Base-by-base conservation (phyloP, 2,329 filamentous ascomycete genomes). In the Drechslerella coelobrocha region DNA sequence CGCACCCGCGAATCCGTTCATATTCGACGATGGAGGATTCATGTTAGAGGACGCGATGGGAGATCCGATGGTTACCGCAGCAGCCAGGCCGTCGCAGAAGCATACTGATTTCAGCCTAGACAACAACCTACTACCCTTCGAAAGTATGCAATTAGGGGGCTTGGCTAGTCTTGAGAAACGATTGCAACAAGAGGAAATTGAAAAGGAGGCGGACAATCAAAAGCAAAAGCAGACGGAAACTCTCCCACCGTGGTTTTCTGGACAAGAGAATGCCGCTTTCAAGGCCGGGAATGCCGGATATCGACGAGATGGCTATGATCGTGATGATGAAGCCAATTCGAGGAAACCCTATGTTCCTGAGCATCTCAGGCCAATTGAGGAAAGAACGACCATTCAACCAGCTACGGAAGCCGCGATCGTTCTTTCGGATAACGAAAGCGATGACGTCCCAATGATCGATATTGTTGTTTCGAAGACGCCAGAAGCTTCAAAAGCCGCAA, bases 191-290 rank as follows among this genome's bases (percentile, higher is more conserved):
- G 75, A 78, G 48, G 73, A 78, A 26, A 61, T 72, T 2, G 75
- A 77, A 5, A 78, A 78, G 56, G 79, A 75, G 76, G 82, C 72
- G 78, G 82, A 77, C 78, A 77, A 2, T 81, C 79, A 86, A 4
- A 82, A 83, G 23, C 76, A 92, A 65, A 86, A 92, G 29, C 80
- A 83, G 47, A 79, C 76, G 23, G 78, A 77, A 21, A 79, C 80
- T 50, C 79, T 79, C 23, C 66, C 66, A 6, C 66, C 66, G 3
- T 71, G 66, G 66, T 71, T 71, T 50, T 57, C 59, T 10, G 47
- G 47, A 21, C 48, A 59, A 12, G 66, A 71, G 31, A 71, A 62
- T 21, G 17, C 29, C 1, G 39, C 59, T 8, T 63, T 71, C 23
- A 71, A 71, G 31, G 23, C 47, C 1, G 59, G 66, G 5, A 53